Evolutionary conservation across 2,329 filamentous ascomycete genomes (phyloP).

Genomic region (Fusarium metavorans): DNA sequence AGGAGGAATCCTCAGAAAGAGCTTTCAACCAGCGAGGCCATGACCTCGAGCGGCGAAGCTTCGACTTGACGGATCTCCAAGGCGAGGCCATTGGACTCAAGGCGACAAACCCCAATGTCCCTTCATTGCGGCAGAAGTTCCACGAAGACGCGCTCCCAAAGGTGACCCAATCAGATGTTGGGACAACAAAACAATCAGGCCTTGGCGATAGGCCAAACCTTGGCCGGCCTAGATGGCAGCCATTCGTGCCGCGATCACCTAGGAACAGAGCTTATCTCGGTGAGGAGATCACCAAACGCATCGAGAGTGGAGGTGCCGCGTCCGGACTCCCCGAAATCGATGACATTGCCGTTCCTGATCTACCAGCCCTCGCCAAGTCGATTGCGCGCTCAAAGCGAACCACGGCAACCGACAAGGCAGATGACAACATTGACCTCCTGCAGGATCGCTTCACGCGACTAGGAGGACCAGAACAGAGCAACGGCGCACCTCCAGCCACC

Average conservation of each 20-base stretch:
- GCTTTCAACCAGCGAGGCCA: constrained; percentile 5
- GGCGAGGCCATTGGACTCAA: constrained; percentile 34
- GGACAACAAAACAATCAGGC: constrained; percentile 22
- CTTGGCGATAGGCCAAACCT: constrained; percentile 44
- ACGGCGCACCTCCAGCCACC: constrained; percentile 47
- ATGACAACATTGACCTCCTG: constrained; percentile 58
- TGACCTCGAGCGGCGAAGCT: constrained; percentile 39
- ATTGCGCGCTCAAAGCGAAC: constrained; percentile 32
- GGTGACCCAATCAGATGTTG: constrained; percentile 29
- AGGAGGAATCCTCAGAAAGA: not conserved
- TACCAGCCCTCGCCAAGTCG: constrained; percentile 44
- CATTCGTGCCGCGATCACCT: constrained; percentile 56
- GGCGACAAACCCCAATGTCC: constrained; percentile 29
- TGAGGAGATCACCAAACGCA: constrained; percentile 47
- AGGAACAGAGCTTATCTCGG: constrained; percentile 53
- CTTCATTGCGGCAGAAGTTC: constrained; percentile 52
- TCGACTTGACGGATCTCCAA: constrained; percentile 43
- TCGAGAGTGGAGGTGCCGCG: constrained; percentile 46
- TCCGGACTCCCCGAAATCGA: constrained; percentile 38
- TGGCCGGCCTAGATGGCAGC: constrained; percentile 55
- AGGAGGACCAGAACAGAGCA: constrained; percentile 53
- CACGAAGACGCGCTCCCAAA: constrained; percentile 44
- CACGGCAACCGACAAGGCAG: constrained; percentile 39
- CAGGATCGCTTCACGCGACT: constrained; percentile 60
- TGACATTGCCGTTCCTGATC: constrained; percentile 41